These are phyloP conservation scores for Brachypodium distachyon DNA, from an alignment of 202 grass and related monocot species.

Conservation along the genomic window DNA sequence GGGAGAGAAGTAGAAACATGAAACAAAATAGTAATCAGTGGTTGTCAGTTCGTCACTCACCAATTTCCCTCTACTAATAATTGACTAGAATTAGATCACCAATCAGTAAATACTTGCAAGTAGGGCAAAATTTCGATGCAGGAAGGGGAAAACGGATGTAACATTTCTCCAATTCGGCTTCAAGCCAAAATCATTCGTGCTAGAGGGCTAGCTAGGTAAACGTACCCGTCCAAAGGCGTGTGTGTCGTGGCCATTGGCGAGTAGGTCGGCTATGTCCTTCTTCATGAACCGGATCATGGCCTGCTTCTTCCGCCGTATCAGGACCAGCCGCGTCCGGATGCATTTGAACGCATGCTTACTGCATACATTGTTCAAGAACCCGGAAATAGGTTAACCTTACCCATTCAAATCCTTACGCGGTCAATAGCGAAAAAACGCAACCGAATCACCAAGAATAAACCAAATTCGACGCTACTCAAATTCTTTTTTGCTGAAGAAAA, in stretches of 20 bases:
- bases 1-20: background rate
- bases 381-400: background rate
- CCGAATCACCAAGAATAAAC: background rate
- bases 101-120: background rate
- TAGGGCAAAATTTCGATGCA: background rate
- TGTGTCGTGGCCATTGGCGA: conserved; percentile 55
- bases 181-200: background rate
- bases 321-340: conserved; percentile 52
- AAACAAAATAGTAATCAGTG: background rate
- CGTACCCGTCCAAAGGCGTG: conserved; percentile 71
- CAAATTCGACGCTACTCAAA: background rate
- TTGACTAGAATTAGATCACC: background rate
- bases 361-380: conserved; percentile 23
- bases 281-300: conserved; percentile 71
- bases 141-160: background rate
- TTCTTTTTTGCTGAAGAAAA: background rate
- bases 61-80: background rate
- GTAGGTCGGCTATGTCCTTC: conserved; percentile 79
- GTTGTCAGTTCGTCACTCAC: background rate
- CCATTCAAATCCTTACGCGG: background rate
- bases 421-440: background rate
- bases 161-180: background rate
- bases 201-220: background rate
- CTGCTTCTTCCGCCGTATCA: conserved; percentile 71
- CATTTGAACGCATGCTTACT: conserved; percentile 83